Conservation (phyloP, 2,329 filamentous ascomycete genomes). For the Fusarium concolor region DNA sequence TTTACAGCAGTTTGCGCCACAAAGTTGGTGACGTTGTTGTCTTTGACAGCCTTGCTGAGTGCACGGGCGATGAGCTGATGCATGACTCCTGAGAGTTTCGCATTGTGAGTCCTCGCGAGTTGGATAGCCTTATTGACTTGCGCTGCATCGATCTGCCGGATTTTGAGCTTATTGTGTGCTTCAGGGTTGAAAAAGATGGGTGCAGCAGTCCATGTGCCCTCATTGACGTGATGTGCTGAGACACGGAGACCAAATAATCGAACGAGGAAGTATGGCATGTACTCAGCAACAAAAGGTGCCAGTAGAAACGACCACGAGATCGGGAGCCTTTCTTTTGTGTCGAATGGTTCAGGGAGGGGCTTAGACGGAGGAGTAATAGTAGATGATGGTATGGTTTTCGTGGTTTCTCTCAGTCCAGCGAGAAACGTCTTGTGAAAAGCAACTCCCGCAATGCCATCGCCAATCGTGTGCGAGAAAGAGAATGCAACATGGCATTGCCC, state of each 20-base stretch:
- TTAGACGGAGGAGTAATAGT: conserved; percentile 12
- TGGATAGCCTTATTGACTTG: conserved; percentile 17
- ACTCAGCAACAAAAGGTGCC: conserved; percentile 25
- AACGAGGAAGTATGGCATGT: conserved; percentile 33
- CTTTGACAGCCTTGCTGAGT: conserved; percentile 32
- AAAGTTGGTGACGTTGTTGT: conserved; percentile 40
- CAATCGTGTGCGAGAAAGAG: conserved; percentile 41
- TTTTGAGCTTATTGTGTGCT: conserved; percentile 31
- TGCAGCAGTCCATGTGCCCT: conserved; percentile 36
- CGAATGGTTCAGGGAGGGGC: conserved; percentile 33
- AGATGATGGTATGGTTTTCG: background rate
- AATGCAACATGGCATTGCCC: conserved; percentile 38
- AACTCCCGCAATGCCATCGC: conserved; percentile 39
- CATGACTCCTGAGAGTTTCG: conserved; percentile 38
- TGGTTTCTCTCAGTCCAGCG: conserved; percentile 1
- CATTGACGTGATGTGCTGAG: conserved; percentile 19
- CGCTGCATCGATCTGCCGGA: conserved; percentile 24
- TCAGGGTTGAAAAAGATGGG: conserved; percentile 25
- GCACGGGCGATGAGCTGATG: conserved; percentile 39
- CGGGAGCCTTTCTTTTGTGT: conserved; percentile 37
- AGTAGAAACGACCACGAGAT: conserved; percentile 45
- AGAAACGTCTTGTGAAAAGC: conserved; percentile 43
- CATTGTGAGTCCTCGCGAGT: conserved; percentile 29
- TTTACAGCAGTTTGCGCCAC: conserved; percentile 42
- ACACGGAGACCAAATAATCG: conserved; percentile 30